These are phyloP conservation scores for Arthrobotrys musiformis DNA, from an alignment of 2,329 filamentous ascomycete species.

Conservation along the genomic window DNA sequence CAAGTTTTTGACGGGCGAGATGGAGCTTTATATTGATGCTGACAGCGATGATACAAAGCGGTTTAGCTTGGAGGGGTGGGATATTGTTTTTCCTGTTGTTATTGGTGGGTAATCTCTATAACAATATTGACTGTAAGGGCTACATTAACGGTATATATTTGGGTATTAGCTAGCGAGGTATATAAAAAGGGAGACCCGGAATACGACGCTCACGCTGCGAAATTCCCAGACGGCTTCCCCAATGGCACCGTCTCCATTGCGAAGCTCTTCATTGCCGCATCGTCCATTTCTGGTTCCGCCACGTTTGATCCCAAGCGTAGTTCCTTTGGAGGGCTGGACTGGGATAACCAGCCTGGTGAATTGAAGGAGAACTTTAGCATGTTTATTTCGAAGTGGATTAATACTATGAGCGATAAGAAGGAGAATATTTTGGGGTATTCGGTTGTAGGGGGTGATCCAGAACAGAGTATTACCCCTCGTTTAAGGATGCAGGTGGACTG, in stretches of 20 bases:
- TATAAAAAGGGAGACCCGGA: neutral
- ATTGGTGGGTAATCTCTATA: neutral
- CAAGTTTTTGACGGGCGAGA: neutral
- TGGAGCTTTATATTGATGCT: neutral
- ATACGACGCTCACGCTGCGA: neutral
- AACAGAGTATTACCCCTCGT: no score
- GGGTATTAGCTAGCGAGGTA: no score
- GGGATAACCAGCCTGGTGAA: neutral
- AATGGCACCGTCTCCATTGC: neutral
- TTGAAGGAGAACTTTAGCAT: neutral
- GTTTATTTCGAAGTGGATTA: slow-evolving; percentile 4
- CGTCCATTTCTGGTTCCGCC: neutral
- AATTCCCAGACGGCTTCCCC: neutral
- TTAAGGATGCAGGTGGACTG: no score
- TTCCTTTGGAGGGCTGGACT: neutral
- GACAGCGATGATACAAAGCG: neutral
- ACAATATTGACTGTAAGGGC: no score
- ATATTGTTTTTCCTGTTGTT: neutral
- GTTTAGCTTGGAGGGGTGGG: neutral
- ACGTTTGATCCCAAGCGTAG: neutral
- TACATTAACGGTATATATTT: no score
- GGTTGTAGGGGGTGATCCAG: neutral
- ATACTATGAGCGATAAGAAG: neutral
- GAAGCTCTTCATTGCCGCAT: neutral
- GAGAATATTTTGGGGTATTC: neutral